Evolutionary conservation across 257 asterid species (phyloP), one percentile per base, ranked within the genome.

Genomic region (Solanum tacnaense): DNA sequence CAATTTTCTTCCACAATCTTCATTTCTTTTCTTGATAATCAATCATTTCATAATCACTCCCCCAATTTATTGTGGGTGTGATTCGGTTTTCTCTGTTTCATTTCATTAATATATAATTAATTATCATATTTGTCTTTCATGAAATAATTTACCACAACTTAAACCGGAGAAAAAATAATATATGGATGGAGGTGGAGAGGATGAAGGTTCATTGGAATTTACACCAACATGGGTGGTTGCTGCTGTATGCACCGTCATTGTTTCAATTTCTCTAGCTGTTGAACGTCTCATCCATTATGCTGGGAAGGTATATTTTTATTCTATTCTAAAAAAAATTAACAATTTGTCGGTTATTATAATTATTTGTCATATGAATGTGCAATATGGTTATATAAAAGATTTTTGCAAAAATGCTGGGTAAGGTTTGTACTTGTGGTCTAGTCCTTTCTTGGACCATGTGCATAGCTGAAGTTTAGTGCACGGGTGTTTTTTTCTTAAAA

Each of bases 151-250:
- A 16, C 36, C 27, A 27, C 0, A 39, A 73, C 38, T 73, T 34
- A 73, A 4, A 65, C 32, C 0, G 3, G 0, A 7, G 13, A 36
- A 5, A 21, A 21, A 21, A 36, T 34, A 11, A 74, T 35, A 36
- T 20, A 91, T 89, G 93, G 31, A 79, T 25, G 91, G 79, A 21
- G 91, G 91, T 13, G 91, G 87, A 39, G 89, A 58, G 68, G 90
- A 72, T 12, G 92, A 75, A 11, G 83, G 78, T 8, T 35, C 92
- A 52, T 85, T 91, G 90, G 92, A 91, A 92, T 91, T 44, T 85
- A 91, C 93, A 27, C 93, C 93, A 56, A 91, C 93, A 41, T 91
- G 93, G 92, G 92, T 92, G 75, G 93, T 92, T 34, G 92, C 92
- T 67, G 92, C 86, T 86, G 92, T 92, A 32, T 92, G 93, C 62